Evolutionary conservation across 176 grass and related monocot species (phyloP), one percentile per base, ranked within the genome.

Genomic region (Musa schizocarpa): DNA sequence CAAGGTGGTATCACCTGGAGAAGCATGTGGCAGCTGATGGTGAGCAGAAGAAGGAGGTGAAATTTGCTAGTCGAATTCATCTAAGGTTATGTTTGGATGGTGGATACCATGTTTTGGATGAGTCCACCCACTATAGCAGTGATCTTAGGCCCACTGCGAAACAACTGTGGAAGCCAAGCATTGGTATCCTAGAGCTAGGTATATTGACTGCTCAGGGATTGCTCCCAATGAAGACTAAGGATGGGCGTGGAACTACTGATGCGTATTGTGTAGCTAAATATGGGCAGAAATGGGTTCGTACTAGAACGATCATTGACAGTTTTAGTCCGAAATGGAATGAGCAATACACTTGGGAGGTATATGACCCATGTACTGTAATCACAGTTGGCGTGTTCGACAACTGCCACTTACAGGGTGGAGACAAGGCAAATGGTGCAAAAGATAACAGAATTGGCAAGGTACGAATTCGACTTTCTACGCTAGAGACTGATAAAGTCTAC

Each of bases 321-420:
- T 92, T 85, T 24, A 86, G 17, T 34, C 86, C 86, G 0, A 88
- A 79, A 68, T 88, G 89, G 89, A 92, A 92, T 68, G 89, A 88
- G 25, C 86, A 88, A 72, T 92, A 92, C 77, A 92, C 83, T 20
- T 92, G 89, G 89, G 86, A 92, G 65, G 85, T 92, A 6, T 92
- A 88, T 48, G 89, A 92, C 74, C 86, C 89, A 22, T 92, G 89
- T 76, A 92, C 86, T 14, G 77, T 86, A 13, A 53, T 92, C 16
- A 92, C 86, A 67, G 81, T 92, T 53, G 86, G 77, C 13, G 80
- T 88, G 58, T 92, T 92, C 23, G 86, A 92, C 65, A 88, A 92
- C 34, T 88, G 89, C 21, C 89, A 88, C 70, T 71, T 92, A 54
- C 79, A 83, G 50, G 80, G 82, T 51, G 81, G 86, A 21, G 77